Evolutionary conservation across 225 moss, liverwort and hornwort genomes (phyloP).

Genomic region (Neckera pumila): DNA sequence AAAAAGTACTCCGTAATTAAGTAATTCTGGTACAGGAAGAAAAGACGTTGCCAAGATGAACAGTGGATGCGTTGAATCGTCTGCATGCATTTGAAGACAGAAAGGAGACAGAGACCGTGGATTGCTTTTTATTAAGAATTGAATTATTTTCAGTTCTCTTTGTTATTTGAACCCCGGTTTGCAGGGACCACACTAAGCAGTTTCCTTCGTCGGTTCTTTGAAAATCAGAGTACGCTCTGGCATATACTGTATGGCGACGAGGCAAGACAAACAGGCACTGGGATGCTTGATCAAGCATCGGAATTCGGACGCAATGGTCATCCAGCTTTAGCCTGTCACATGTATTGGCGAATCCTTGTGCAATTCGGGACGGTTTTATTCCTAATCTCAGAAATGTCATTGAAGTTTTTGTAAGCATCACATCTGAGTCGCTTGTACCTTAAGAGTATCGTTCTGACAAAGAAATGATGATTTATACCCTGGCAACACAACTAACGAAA

Average conservation of each 20-base stretch:
- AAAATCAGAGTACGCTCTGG: neutral
- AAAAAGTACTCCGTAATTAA: neutral
- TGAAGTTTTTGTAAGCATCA: neutral
- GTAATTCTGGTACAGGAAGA: neutral
- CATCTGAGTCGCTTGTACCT: neutral
- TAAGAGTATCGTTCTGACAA: neutral
- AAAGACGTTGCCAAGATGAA: neutral
- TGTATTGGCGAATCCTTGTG: too few relatives aligned
- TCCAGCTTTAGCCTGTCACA: neutral
- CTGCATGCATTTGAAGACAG: neutral
- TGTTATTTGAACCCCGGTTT: neutral
- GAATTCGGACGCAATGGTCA: neutral
- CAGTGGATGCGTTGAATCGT: neutral
- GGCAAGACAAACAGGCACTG: neutral
- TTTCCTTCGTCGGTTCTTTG: neutral
- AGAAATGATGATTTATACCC: neutral
- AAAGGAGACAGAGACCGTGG: too few relatives aligned
- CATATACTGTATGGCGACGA: neutral
- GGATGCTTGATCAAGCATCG: neutral
- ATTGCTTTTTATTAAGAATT: neutral
- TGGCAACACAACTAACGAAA: neutral
- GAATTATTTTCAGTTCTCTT: neutral
- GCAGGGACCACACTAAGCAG: neutral
- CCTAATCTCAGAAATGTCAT: neutral
- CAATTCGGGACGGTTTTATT: neutral